These are phyloP conservation scores for Solanum piurae DNA, from an alignment of 257 asterid genomes.

Conservation along the genomic window DNA sequence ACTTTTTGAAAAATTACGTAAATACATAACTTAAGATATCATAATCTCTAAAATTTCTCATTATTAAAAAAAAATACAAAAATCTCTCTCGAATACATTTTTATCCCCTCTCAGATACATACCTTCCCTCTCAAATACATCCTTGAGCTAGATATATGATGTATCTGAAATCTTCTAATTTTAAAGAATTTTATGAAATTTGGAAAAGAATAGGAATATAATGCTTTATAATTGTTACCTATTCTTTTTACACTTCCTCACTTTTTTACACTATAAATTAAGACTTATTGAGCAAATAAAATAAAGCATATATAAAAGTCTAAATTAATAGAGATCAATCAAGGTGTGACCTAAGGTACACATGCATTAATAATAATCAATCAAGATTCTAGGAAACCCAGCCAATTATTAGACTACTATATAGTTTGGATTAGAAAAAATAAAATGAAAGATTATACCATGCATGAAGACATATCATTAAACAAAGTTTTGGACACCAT, in stretches of 20 bases:
- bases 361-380: neutral
- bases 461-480: slow-evolving; percentile 4
- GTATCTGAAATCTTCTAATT: too few relatives aligned
- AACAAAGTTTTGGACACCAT: slow-evolving; percentile 3
- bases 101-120: neutral
- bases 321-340: neutral
- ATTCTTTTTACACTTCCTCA: neutral
- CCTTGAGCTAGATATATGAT: neutral
- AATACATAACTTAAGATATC: too few relatives aligned
- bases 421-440: neutral
- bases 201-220: too few relatives aligned
- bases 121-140: neutral
- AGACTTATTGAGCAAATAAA: neutral
- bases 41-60: too few relatives aligned
- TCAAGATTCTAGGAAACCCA: neutral
- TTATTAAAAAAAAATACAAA: too few relatives aligned
- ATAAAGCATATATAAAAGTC: neutral
- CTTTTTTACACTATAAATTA: neutral
- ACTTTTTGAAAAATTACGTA: neutral
- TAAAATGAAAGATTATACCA: neutral
- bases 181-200: too few relatives aligned
- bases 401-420: neutral
- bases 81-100: too few relatives aligned
- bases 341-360: neutral
- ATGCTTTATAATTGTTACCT: neutral